Base-by-base conservation (phyloP, 495 filamentous ascomycete species). In the Penicillium riverlandense region DNA sequence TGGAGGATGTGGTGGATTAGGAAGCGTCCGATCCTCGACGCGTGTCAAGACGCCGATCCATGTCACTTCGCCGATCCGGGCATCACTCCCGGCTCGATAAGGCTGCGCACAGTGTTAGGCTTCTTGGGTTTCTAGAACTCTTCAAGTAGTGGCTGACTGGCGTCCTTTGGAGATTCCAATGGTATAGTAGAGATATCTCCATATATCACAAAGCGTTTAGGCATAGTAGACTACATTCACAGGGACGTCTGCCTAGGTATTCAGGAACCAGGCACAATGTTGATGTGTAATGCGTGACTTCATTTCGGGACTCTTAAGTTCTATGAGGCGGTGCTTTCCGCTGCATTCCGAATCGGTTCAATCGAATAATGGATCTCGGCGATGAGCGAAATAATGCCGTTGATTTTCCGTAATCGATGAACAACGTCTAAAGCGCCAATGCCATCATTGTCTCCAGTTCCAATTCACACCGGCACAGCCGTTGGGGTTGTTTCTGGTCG, bases 401-500 rank as follows among this genome's bases (percentile, higher is more conserved):
- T 22, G 22, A 22, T 22, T 22, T 4, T 2, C 22, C 22, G 22
- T 22, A 3, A 4, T 22, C 22, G 22, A 22, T 22, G 22, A 22
- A 22, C 6, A 22, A 22, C 6, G 22, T 22, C 2, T 22, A 22
- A 22, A 22, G 22, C n/a, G 47, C 15, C 43, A 15, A 8, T 34
- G 22, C 27, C 32, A 8, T 34, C 32, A 34, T 34, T 12, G 32
- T 11, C 32, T 34, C 32, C 32, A 34, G 39, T 31, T 41, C 49
- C 51, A 45, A 53, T 34, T 14, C 14, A 13, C 38, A 15, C 29
- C 10, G 36, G 10, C 10, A 14, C 12, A 14, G 16, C 30, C 41
- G 37, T 37, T 50, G 44, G 41, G 22, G 41, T 33, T 45, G 38
- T 14, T 31, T 12, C 9, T n/a, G 22, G 41, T n/a, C 37, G 33